Base-by-base conservation (phyloP, 2,329 filamentous ascomycete species). In the Chrysoporthe deuterocubensis region DNA sequence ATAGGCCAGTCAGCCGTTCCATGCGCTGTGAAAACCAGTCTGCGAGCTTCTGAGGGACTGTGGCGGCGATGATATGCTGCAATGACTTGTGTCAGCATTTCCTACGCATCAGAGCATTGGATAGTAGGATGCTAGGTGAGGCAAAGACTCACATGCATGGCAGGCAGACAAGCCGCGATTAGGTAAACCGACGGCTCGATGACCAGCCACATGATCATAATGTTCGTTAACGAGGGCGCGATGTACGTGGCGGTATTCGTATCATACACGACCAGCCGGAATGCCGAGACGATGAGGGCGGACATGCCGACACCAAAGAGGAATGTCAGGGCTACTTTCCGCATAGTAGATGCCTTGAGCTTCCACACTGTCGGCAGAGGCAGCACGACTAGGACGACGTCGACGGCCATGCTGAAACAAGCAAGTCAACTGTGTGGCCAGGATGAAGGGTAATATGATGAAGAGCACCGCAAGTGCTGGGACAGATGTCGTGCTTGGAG, bases 141-240 rank as follows among this genome's bases (percentile, higher is more conserved):
- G 13, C 1, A 32, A 14, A 32, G 5, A 32, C 67, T 69, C 32
- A 69, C 67, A 54, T 69, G 67, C 67, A 65, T 65, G 5, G 67
- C 67, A 26, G 67, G 67, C 8, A 69, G 57, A n/a, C 67, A 69
- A 3, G 65, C 61, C 26, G 48, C 67, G n/a, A 69, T 62, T 11
- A 69, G 42, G 18, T 69, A 69, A 18, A 69, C 58, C 13, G 65
- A 67, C 14, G 67, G 67, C 50, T 69, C 67, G 2, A 69, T 62
- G 4, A 65, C 46, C 2, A 69, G 44, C 67, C 67, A 69, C 26
- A 67, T 56, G 2, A 69, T 54, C 67, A 69, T 64, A 13, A 69
- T 16, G 14, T 67, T 67, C 2, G 67, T 69, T 6, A 67, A 67
- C 3, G 61, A 65, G 2, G 65, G 67, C 0, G 65, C 67, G 50